Evolutionary conservation across 1,139 yeast genomes (phyloP).

Genomic region (Zhuliangozyma blackwelliae): DNA sequence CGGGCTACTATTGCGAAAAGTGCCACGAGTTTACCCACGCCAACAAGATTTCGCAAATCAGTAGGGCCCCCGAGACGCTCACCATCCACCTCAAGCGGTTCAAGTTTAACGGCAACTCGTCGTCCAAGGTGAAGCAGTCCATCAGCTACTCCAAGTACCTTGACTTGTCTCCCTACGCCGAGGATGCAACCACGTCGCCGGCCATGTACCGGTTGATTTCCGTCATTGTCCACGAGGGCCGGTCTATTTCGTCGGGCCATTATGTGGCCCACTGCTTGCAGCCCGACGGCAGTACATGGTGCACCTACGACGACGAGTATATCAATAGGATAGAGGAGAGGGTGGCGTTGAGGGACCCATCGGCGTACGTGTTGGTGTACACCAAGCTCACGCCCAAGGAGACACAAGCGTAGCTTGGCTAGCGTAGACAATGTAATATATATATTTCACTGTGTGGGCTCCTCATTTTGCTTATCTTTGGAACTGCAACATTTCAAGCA

Average conservation of each 20-base stretch:
- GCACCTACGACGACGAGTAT: conserved; percentile 90
- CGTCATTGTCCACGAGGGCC: conserved; percentile 91
- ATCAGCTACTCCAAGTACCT: conserved; percentile 75
- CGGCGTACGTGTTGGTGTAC: conserved; percentile 86
- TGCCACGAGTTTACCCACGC: conserved; percentile 80
- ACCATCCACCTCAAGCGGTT: conserved; percentile 85
- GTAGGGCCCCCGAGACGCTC: conserved; percentile 83
- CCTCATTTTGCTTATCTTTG: no score
- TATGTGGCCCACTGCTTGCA: conserved; percentile 88
- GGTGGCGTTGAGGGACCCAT: conserved; percentile 74
- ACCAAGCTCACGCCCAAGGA: conserved; percentile 55
- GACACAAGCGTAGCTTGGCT: conserved; percentile 1
- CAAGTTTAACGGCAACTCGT: conserved; percentile 71
- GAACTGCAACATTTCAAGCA: no score
- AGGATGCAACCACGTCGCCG: conserved; percentile 26
- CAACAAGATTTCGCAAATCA: conserved; percentile 66
- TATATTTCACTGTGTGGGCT: no score
- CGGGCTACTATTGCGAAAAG: conserved; percentile 82
- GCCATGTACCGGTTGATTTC: conserved; percentile 71
- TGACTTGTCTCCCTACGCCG: conserved; percentile 65
- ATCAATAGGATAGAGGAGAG: conserved; percentile 69
- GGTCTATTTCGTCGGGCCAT: conserved; percentile 91
- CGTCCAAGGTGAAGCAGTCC: conserved; percentile 84
- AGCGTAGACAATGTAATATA: neutral
- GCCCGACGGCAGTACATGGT: conserved; percentile 82